Percentiles rank a stretch among this genome's conserved stretches.
Evolutionary conservation across 371 early-diverging fungal genomes (phyloP).

Genomic region (Nematocida sp.): DNA sequence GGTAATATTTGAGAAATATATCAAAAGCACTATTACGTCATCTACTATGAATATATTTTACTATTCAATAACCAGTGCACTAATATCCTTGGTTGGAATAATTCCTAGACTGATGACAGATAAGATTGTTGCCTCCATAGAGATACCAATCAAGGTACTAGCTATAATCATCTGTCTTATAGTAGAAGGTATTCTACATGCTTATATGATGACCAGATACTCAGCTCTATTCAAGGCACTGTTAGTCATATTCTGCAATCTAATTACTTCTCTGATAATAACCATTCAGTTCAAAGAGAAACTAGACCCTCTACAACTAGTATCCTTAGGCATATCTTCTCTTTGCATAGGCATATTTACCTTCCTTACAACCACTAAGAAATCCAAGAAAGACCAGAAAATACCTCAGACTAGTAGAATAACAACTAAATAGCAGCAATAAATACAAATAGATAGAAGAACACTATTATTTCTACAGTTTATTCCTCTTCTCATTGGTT

Average conservation of each 20-base stretch:
- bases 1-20: constrained; percentile 20
- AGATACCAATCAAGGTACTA: not conserved
- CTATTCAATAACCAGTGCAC: constrained; percentile 12
- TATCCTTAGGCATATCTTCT: not conserved
- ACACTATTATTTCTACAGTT: too few species aligned
- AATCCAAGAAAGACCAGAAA: too few species aligned
- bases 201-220: not conserved
- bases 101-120: not conserved
- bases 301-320: not conserved
- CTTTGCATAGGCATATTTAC: too few species aligned
- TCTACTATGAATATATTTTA: constrained; percentile 10
- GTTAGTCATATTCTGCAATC: not conserved
- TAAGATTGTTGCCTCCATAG: not conserved
- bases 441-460: too few species aligned
- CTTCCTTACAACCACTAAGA: too few species aligned
- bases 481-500: too few species aligned
- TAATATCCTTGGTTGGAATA: not conserved
- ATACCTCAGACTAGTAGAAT: too few species aligned
- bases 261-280: not conserved
- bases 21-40: not conserved
- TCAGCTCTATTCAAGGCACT: not conserved
- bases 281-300: not conserved
- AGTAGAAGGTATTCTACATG: not conserved
- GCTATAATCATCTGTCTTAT: not conserved
- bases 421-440: too few species aligned